phyloP scores from a whole-genome alignment of 768 basidiomycete species.

The Panellus pusillus region DNA sequence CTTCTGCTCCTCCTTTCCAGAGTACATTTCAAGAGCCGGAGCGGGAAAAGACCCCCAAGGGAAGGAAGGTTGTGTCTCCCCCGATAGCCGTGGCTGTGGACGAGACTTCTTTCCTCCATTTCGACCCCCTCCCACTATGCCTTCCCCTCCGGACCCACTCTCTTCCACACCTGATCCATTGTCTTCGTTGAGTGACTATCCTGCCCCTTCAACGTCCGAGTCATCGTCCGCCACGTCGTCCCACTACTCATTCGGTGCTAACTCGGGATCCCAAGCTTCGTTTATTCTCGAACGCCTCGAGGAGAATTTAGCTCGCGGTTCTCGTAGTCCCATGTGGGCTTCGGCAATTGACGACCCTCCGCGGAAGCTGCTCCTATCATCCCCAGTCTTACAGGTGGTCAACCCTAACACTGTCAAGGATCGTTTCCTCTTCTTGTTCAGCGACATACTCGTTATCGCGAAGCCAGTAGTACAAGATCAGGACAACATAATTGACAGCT shows the following conservation, averaged over 20 bases:
- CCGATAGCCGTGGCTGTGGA: constrained; percentile 22
- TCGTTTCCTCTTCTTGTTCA: constrained; percentile 96
- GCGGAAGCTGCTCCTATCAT: constrained; percentile 79
- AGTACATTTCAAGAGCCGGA: constrained; percentile 22
- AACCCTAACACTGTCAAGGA: constrained; percentile 94
- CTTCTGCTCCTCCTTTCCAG: constrained; percentile 16
- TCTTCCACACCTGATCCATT: constrained; percentile 77
- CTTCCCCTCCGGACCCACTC: constrained; percentile 54
- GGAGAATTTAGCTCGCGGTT: constrained; percentile 63
- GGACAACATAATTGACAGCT: constrained; percentile 58
- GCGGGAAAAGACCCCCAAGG: constrained; percentile 43
- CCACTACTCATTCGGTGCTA: constrained; percentile 52
- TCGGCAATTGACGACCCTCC: constrained; percentile 81
- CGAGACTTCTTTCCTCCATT: constrained; percentile 27
- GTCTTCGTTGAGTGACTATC: constrained; percentile 73
- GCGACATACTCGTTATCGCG: constrained; percentile 88
- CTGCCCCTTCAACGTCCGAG: constrained; percentile 66
- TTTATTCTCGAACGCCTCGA: constrained; percentile 69
- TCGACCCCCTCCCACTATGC: constrained; percentile 39
- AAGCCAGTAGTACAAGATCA: constrained; percentile 81
- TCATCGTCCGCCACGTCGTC: constrained; percentile 75
- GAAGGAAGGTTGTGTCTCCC: constrained; percentile 37
- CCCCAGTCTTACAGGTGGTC: constrained; percentile 90
- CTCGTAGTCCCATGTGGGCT: constrained; percentile 59
- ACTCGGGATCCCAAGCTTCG: constrained; percentile 44